Percentiles rank a stretch among this genome's conserved stretches.
Conservation (phyloP, 1,284 basidiomycete species). For the Cryptococcus sp. region DNA sequence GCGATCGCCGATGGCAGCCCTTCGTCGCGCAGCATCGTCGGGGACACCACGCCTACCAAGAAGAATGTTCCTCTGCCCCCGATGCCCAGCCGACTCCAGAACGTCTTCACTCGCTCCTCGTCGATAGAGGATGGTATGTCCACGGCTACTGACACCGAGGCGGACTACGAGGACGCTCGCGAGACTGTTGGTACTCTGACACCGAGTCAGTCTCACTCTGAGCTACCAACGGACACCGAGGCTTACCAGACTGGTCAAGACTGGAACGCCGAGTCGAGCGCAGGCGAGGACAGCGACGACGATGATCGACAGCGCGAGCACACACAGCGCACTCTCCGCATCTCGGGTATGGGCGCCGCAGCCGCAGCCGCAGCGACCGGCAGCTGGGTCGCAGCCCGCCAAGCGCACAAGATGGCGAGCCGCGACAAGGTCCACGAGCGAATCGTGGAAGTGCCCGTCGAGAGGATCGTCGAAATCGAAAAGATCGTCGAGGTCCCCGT, state of each 20-base stretch:
- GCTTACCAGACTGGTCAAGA: constrained; percentile 48
- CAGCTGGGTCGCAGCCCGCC: constrained; percentile 34
- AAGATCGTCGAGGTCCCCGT: constrained; percentile 47
- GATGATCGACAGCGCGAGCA: constrained; percentile 44
- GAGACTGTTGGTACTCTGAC: constrained; percentile 69
- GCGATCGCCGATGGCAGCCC: constrained; percentile 9
- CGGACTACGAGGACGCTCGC: constrained; percentile 77
- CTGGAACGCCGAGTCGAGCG: constrained; percentile 53
- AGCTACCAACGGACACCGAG: constrained; percentile 58
- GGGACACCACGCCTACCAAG: constrained; percentile 44
- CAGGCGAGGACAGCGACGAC: constrained; percentile 60
- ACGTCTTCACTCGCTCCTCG: constrained; percentile 28
- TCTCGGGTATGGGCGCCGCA: constrained; percentile 25
- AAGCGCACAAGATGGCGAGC: constrained; percentile 37
- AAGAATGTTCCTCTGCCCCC: constrained; percentile 31
- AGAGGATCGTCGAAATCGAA: constrained; percentile 35
- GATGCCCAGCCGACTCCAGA: constrained; percentile 24
- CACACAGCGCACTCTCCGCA: constrained; percentile 21
- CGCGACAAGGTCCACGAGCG: constrained; percentile 25
- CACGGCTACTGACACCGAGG: constrained; percentile 66
- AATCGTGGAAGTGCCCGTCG: constrained; percentile 44
- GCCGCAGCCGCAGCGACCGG: constrained; percentile 27
- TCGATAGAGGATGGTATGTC: constrained; percentile 45
- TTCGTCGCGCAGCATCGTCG: constrained; percentile 14
- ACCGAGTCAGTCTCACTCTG: constrained; percentile 63